Evolutionary conservation across 495 filamentous ascomycete species (phyloP).

Genomic region (Cudoniella acicularis): DNA sequence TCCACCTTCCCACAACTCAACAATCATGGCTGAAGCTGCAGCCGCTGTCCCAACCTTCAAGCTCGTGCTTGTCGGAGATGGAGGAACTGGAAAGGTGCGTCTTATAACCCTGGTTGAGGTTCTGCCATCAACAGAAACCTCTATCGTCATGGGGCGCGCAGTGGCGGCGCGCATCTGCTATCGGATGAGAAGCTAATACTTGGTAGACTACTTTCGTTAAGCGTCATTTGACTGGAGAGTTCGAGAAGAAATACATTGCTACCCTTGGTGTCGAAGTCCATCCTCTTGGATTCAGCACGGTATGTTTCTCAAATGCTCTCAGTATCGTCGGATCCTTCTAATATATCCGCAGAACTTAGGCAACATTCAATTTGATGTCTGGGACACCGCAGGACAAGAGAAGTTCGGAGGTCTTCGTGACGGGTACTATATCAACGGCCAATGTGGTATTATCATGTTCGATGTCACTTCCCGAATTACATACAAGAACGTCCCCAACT

Average conservation of each 20-base stretch:
- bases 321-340: constrained; percentile 28
- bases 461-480: constrained; percentile 99
- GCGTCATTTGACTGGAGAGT: constrained; percentile 98
- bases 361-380: constrained; percentile 97
- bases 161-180: constrained; percentile 12
- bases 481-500: constrained; percentile 99
- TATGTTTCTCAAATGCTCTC: constrained; percentile 49
- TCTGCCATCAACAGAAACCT: background rate
- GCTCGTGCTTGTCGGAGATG: constrained; percentile 99
- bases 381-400: constrained; percentile 99
- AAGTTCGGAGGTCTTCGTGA: constrained; percentile 99
- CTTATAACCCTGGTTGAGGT: background rate
- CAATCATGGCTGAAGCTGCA: constrained; percentile 56
- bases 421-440: constrained; percentile 99
- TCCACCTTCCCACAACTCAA: constrained; percentile 29
- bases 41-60: constrained; percentile 75
- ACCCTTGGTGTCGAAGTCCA: constrained; percentile 99
- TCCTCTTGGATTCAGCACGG: constrained; percentile 87
- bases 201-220: constrained; percentile 98
- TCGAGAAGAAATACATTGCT: constrained; percentile 99
- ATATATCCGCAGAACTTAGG: constrained; percentile 75
- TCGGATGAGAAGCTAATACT: constrained; percentile 20
- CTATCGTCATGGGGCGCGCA: constrained; percentile 2
- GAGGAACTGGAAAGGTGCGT: constrained; percentile 98
- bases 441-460: constrained; percentile 99